Percentiles rank a stretch among this genome's conserved stretches.
Evolutionary conservation across 371 early-diverging fungal species (phyloP).

Genomic region (Rhizomucor miehei): DNA sequence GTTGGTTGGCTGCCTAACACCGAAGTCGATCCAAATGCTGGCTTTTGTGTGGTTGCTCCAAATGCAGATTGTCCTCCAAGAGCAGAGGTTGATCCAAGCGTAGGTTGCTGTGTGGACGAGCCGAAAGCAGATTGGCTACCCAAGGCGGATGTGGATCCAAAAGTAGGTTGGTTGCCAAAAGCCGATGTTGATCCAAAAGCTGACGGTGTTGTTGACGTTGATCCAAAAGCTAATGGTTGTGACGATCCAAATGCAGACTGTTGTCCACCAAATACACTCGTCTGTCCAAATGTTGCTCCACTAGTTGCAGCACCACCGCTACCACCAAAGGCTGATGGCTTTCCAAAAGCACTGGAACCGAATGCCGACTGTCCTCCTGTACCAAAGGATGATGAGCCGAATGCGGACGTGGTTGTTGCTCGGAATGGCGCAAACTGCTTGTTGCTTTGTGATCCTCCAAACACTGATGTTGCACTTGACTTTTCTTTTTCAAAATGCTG

Average conservation of each 20-base stretch:
- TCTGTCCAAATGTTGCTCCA: constrained; percentile 13
- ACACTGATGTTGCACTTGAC: constrained; percentile 19
- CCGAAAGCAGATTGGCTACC: constrained; percentile 13
- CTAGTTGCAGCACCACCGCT: constrained; percentile 3
- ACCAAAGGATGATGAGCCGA: constrained; percentile 8
- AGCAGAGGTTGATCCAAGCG: constrained; percentile 17
- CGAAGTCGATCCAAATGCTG: constrained; percentile 14
- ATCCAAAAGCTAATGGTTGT: constrained; percentile 15
- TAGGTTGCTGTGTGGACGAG: background rate
- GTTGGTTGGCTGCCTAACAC: constrained; percentile 11
- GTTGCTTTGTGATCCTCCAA: constrained; percentile 20
- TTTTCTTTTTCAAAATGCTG: constrained; percentile 41
- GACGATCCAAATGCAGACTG: constrained; percentile 21
- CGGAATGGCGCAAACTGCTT: constrained; percentile 34
- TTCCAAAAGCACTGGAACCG: constrained; percentile 7
- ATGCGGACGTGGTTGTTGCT: constrained; percentile 6
- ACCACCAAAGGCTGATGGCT: constrained; percentile 1
- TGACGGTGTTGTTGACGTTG: constrained; percentile 7
- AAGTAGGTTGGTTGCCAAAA: constrained; percentile 20
- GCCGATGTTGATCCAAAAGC: constrained; percentile 17
- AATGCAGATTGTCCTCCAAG: constrained; percentile 23
- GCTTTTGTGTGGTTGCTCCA: constrained; percentile 1
- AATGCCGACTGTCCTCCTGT: constrained; percentile 7
- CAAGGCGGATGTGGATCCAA: constrained; percentile 26
- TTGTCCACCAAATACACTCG: constrained; percentile 14